These are phyloP conservation scores for Nicotiana tomentosiformis DNA, from an alignment of 257 asterid genomes.

Conservation along the genomic window DNA sequence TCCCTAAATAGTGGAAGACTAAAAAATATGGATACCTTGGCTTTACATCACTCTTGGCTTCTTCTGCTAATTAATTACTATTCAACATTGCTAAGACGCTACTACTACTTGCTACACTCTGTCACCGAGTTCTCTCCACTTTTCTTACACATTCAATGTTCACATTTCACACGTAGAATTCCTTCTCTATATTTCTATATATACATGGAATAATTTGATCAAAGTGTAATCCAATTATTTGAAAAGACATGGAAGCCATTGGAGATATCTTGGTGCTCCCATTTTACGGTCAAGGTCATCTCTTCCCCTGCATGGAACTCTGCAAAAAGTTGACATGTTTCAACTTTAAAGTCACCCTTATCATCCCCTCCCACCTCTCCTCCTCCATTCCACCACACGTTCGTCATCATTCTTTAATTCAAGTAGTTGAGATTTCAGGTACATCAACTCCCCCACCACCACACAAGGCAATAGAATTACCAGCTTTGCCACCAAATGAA, in stretches of 20 bases:
- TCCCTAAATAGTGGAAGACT: background rate
- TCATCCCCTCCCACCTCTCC: slow-evolving; percentile 68
- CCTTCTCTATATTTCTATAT: background rate
- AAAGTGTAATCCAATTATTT: background rate
- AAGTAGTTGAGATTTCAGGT: slow-evolving; percentile 26
- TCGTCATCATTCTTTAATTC: slow-evolving; percentile 15
- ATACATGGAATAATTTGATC: background rate
- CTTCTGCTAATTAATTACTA: too few relatives aligned
- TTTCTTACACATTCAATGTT: background rate
- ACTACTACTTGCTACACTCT: too few relatives aligned
- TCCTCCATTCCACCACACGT: slow-evolving; percentile 37
- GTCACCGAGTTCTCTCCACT: too few relatives aligned
- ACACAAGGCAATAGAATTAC: background rate
- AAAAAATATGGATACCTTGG: background rate
- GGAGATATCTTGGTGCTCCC: slow-evolving; percentile 60
- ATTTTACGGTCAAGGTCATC: slow-evolving; percentile 79
- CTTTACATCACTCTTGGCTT: too few relatives aligned
- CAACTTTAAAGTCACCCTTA: slow-evolving; percentile 35
- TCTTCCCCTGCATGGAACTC: slow-evolving; percentile 60
- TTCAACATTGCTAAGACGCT: too few relatives aligned
- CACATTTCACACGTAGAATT: background rate
- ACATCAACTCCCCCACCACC: slow-evolving; percentile 21
- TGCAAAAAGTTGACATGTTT: slow-evolving; percentile 46
- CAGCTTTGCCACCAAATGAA: slow-evolving; percentile 10
- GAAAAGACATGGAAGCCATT: slow-evolving; percentile 31